Evolutionary conservation across 257 asterid genomes (phyloP).

Genomic region (Parsonsia alboflavescens): DNA sequence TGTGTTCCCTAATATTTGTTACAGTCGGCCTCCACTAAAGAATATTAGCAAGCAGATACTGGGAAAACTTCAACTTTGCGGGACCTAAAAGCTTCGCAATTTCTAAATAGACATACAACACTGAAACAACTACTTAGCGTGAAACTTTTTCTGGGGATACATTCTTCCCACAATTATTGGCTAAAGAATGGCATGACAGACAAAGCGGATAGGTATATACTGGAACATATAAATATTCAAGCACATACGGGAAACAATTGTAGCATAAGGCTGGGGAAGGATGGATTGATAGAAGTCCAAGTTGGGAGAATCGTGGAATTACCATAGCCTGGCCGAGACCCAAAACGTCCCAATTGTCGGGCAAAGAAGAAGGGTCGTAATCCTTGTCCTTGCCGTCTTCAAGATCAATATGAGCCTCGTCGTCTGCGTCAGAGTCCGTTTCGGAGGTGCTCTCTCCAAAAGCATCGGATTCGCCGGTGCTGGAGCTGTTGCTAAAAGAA

Average conservation of each 20-base stretch:
- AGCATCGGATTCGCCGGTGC: not conserved
- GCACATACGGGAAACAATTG: not conserved
- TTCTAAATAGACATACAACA: not conserved
- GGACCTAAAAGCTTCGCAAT: not conserved
- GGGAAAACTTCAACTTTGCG: not conserved
- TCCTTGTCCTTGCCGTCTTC: not conserved
- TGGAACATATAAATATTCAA: not conserved
- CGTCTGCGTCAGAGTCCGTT: slow-evolving; percentile 1
- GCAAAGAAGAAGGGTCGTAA: slow-evolving; percentile 22
- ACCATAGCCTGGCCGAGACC: slow-evolving; percentile 99
- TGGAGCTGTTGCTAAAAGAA: not conserved
- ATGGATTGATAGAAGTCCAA: not conserved
- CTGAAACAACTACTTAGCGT: not conserved
- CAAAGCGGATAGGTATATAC: not conserved
- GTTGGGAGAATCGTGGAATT: slow-evolving; percentile 5
- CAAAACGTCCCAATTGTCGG: slow-evolving; percentile 80
- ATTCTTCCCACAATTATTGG: not conserved
- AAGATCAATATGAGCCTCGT: not conserved
- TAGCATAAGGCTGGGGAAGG: not conserved
- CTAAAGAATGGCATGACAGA: not conserved
- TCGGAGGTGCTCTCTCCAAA: not conserved
- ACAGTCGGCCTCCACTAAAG: not conserved
- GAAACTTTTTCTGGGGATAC: not conserved
- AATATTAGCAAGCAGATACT: not conserved
- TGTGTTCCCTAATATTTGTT: not conserved